A percentile compares a stretch with the other conserved stretches of the same genome.
Evolutionary conservation across 768 basidiomycete species (phyloP).

Genomic region (Pholiota conissans): DNA sequence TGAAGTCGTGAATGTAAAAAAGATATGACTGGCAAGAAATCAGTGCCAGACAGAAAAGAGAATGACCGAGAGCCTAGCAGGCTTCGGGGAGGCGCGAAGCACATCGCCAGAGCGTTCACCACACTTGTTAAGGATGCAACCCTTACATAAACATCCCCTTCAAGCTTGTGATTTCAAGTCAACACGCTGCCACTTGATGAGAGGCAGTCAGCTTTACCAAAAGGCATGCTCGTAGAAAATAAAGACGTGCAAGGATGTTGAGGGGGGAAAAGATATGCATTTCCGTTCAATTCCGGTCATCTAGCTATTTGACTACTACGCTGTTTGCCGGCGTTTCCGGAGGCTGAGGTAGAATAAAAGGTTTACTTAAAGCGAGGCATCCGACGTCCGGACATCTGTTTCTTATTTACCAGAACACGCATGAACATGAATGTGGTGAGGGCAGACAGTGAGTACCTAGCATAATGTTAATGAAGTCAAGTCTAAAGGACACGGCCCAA

Average conservation of each 20-base stretch:
- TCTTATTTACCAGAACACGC: conserved; percentile 60
- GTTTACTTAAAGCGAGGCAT: conserved; percentile 54
- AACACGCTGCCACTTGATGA: background rate
- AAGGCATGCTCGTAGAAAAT: no score
- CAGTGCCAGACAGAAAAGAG: background rate
- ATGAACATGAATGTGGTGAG: conserved; percentile 85
- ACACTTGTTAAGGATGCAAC: background rate
- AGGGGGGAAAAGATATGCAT: background rate
- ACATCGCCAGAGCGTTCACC: background rate
- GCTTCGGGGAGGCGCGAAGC: conserved; percentile 1
- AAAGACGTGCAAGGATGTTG: background rate
- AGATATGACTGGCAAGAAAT: background rate
- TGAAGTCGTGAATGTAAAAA: background rate
- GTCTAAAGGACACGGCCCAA: background rate
- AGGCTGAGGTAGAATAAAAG: background rate
- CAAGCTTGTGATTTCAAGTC: background rate
- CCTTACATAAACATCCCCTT: background rate
- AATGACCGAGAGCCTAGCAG: conserved; percentile 1
- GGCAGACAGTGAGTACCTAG: conserved; percentile 87
- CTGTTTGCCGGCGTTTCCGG: background rate
- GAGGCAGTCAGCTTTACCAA: no score
- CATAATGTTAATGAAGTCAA: background rate
- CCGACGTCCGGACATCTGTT: conserved; percentile 44
- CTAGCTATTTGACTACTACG: background rate
- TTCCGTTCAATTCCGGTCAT: background rate